These are phyloP conservation scores for Hypoxylon lienhwacheense DNA, from an alignment of 495 filamentous ascomycete genomes.

Conservation along the genomic window DNA sequence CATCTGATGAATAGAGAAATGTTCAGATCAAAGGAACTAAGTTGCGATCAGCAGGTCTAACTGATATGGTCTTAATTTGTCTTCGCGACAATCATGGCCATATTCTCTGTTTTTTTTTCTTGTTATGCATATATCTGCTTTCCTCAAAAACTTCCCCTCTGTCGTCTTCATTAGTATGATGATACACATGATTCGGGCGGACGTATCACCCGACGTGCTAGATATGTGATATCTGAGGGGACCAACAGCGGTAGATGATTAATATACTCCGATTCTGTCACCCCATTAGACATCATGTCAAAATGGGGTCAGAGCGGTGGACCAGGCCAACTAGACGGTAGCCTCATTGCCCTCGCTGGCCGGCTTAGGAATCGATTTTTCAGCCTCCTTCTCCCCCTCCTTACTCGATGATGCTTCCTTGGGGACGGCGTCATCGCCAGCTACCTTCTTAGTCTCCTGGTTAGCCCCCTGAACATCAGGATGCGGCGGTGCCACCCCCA, in stretches of 20 bases:
- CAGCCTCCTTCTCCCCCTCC: slow-evolving; percentile 63
- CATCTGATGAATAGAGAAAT: slow-evolving; percentile 8
- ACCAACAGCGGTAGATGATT: slow-evolving; percentile 22
- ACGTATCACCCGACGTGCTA: slow-evolving; percentile 10
- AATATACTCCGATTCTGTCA: slow-evolving; percentile 13
- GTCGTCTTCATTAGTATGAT: slow-evolving; percentile 33
- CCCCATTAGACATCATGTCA: background rate
- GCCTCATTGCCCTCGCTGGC: slow-evolving; percentile 78
- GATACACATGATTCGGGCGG: slow-evolving; percentile 24
- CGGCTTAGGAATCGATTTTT: slow-evolving; percentile 64
- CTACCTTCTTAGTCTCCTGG: slow-evolving; percentile 58
- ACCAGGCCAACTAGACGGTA: slow-evolving; percentile 29
- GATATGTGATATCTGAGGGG: slow-evolving; percentile 11
- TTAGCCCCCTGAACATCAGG: slow-evolving; percentile 78
- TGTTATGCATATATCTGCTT: slow-evolving; percentile 21
- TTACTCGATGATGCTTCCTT: slow-evolving; percentile 60
- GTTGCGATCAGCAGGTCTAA: slow-evolving; percentile 28
- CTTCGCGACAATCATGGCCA: slow-evolving; percentile 19
- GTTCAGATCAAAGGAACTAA: slow-evolving; percentile 28
- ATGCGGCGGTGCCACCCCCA: slow-evolving; percentile 71
- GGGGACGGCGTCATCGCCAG: slow-evolving; percentile 47
- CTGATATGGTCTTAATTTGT: slow-evolving; percentile 20
- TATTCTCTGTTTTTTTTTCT: slow-evolving; percentile 14
- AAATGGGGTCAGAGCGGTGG: background rate
- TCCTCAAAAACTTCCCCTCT: slow-evolving; percentile 20